phyloP scores from a whole-genome alignment of 2,329 filamentous ascomycete genomes.

The Aspergillus neoniger region DNA sequence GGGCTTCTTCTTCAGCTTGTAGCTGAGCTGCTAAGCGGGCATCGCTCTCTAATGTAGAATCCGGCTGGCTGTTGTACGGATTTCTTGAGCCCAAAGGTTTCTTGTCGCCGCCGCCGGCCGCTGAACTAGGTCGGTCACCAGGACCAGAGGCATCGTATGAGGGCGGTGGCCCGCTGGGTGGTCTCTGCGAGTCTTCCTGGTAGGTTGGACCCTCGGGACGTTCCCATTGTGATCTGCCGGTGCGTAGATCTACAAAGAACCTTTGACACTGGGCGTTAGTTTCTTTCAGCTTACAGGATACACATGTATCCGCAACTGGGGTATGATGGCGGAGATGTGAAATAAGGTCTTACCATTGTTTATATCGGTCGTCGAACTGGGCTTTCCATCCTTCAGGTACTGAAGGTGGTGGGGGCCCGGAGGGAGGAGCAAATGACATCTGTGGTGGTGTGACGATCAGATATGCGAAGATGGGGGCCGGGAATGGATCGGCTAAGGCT shows the following conservation, averaged over 20 bases:
- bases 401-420: conserved; percentile 58
- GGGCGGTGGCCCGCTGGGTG: conserved; percentile 48
- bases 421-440: conserved; percentile 46
- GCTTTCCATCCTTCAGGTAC: conserved; percentile 81
- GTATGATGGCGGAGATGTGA: background rate
- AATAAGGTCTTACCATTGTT: conserved; percentile 65
- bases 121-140: conserved; percentile 43
- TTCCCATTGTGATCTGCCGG: conserved; percentile 90
- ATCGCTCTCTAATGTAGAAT: conserved; percentile 60
- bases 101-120: conserved; percentile 44
- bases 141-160: conserved; percentile 62
- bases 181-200: conserved; percentile 35
- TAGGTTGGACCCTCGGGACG: conserved; percentile 71
- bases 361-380: conserved; percentile 84
- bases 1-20: conserved; percentile 80
- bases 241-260: conserved; percentile 90
- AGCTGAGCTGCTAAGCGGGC: conserved; percentile 73
- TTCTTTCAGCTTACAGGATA: conserved; percentile 9
- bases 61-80: conserved; percentile 60
- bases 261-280: conserved; percentile 44
- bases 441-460: background rate
- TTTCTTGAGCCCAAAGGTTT: conserved; percentile 65
- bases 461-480: background rate
- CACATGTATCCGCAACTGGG: background rate
- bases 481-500: background rate